Conservation (phyloP, 345 rosid species). For the Linum lewisii region DNA sequence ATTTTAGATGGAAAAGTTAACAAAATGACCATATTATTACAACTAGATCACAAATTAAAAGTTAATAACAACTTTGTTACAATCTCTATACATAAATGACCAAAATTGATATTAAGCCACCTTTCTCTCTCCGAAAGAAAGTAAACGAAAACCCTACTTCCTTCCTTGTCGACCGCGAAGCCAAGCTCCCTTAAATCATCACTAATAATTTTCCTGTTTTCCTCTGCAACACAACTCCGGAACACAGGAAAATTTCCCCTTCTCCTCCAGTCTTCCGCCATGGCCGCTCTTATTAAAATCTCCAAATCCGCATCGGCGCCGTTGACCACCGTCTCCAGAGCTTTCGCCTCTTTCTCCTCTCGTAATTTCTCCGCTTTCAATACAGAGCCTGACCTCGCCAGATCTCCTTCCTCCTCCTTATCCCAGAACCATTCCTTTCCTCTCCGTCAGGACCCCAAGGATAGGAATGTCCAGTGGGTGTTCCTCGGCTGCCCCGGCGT, state of each 20-base stretch:
- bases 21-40: too few relatives aligned
- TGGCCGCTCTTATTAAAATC: not conserved
- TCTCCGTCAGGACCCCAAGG: slow-evolving; percentile 22
- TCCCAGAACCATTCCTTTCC: slow-evolving; percentile 12
- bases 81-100: too few relatives aligned
- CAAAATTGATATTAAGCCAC: too few relatives aligned
- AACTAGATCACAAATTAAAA: too few relatives aligned
- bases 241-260: not conserved
- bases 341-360: not conserved
- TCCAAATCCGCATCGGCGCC: not conserved
- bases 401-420: slow-evolving; percentile 16
- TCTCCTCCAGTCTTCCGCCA: not conserved
- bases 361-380: slow-evolving; percentile 12
- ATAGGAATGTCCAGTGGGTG: slow-evolving; percentile 72
- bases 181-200: not conserved
- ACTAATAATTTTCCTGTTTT: too few relatives aligned
- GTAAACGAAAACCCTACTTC: not conserved
- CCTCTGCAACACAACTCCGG: too few relatives aligned
- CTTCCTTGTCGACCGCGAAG: not conserved
- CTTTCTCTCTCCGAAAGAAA: too few relatives aligned
- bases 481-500: slow-evolving; percentile 98
- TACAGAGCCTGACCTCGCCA: slow-evolving; percentile 31
- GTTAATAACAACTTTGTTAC: too few relatives aligned
- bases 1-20: too few relatives aligned
- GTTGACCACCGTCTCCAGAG: not conserved